phyloP scores from a whole-genome alignment of 352 stramenopile species.

The Globisporangium emineosum region DNA sequence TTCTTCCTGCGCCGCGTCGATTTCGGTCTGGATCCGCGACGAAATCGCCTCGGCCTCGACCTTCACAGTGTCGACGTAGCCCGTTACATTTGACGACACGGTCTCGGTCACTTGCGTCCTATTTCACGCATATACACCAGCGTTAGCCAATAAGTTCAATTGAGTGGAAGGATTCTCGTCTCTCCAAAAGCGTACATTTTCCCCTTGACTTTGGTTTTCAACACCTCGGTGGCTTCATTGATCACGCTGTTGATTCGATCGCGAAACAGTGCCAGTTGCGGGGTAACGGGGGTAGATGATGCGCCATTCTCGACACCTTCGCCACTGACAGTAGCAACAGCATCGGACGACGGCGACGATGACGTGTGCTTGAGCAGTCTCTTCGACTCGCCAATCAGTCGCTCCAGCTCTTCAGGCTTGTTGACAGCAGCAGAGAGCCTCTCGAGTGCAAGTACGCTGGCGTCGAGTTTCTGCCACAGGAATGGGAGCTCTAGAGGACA shows the following conservation, averaged over 20 bases:
- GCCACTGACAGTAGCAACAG: neutral
- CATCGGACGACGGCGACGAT: neutral
- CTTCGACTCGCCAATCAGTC: slow-evolving; percentile 50
- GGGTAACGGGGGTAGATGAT: slow-evolving; percentile 12
- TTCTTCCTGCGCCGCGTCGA: slow-evolving; percentile 38
- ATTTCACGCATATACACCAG: neutral
- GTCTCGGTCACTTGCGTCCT: slow-evolving; percentile 56
- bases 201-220: slow-evolving; percentile 45
- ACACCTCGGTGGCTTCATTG: slow-evolving; percentile 33
- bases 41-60: slow-evolving; percentile 45
- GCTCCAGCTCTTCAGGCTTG: slow-evolving; percentile 57
- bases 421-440: slow-evolving; percentile 40
- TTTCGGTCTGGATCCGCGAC: slow-evolving; percentile 41
- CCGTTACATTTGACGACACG: slow-evolving; percentile 50
- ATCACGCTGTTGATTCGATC: slow-evolving; percentile 52
- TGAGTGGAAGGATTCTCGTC: neutral
- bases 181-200: slow-evolving; percentile 43
- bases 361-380: slow-evolving; percentile 34
- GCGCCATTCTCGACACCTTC: neutral
- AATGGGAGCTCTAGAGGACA: slow-evolving; percentile 18
- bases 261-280: slow-evolving; percentile 35
- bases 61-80: slow-evolving; percentile 58
- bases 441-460: slow-evolving; percentile 47
- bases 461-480: slow-evolving; percentile 58
- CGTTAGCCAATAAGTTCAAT: neutral